These are phyloP conservation scores for Nicotiana paniculata DNA, from an alignment of 257 asterid species.

Conservation along the genomic window DNA sequence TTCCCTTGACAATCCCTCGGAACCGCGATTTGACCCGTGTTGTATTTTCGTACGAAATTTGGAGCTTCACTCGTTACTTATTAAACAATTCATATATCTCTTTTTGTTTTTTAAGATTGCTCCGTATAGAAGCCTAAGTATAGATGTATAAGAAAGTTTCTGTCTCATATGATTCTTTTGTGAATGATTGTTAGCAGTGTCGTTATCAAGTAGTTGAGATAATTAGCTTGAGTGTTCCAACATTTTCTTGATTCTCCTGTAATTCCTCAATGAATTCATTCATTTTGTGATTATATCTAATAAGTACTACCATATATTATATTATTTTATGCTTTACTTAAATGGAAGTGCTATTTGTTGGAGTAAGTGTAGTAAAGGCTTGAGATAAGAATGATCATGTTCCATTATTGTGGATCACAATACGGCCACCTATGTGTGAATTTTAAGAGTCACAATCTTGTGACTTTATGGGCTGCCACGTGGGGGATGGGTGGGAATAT, in stretches of 20 bases:
- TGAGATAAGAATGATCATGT: not conserved
- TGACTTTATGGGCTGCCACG: too few relatives aligned
- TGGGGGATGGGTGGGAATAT: fast-evolving
- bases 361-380: not conserved
- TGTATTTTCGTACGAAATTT: too few relatives aligned
- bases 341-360: not conserved
- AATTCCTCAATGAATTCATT: not conserved
- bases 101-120: too few relatives aligned
- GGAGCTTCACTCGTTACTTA: too few relatives aligned
- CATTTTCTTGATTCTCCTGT: not conserved
- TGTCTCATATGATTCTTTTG: not conserved
- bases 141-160: not conserved
- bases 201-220: not conserved
- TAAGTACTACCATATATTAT: too few relatives aligned
- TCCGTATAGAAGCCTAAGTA: too few relatives aligned
- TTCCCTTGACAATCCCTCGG: too few relatives aligned
- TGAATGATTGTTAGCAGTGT: not conserved
- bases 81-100: too few relatives aligned
- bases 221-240: not conserved
- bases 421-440: not conserved
- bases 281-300: not conserved
- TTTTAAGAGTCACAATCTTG: too few relatives aligned
- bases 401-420: not conserved
- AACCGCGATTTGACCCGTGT: too few relatives aligned
- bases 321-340: not conserved